Conservation (phyloP, 768 basidiomycete species). For the Boletus barrowsii region DNA sequence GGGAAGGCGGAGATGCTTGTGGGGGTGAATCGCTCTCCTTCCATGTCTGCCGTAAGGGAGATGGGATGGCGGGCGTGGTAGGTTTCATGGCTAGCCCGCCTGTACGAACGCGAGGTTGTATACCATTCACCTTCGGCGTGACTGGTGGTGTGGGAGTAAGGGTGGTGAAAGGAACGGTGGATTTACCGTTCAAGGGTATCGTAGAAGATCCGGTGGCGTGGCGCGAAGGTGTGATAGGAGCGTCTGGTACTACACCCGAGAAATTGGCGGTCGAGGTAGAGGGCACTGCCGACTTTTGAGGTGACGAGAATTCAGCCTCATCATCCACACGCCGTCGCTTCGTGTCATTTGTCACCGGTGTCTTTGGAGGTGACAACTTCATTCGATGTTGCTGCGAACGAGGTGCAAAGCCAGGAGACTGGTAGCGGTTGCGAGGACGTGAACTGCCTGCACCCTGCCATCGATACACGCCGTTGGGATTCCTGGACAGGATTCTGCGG, state of each 20-base stretch:
- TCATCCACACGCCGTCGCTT: conserved; percentile 64
- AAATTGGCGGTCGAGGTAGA: conserved; percentile 24
- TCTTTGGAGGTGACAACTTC: conserved; percentile 39
- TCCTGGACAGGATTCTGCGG: conserved; percentile 56
- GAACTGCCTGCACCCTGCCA: conserved; percentile 81
- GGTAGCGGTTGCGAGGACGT: conserved; percentile 63
- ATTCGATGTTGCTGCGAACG: conserved; percentile 46
- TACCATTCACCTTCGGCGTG: conserved; percentile 28
- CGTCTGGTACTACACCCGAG: conserved; percentile 27
- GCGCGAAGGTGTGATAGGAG: conserved; percentile 33
- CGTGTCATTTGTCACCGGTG: conserved; percentile 40
- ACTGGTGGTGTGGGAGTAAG: conserved; percentile 18
- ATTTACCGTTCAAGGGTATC: conserved; percentile 26
- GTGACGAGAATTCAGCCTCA: conserved; percentile 35
- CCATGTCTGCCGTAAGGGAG: conserved; percentile 77
- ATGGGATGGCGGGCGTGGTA: conserved; percentile 64
- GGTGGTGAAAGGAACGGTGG: conserved; percentile 25
- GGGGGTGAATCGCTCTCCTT: conserved; percentile 41
- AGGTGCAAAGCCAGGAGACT: conserved; percentile 70
- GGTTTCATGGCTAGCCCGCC: conserved; percentile 43
- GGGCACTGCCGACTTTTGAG: conserved; percentile 32
- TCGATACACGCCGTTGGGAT: conserved; percentile 71
- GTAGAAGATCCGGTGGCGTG: conserved; percentile 27
- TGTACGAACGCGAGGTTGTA: conserved; percentile 39
- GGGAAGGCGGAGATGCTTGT: conserved; percentile 30